Base-by-base conservation (phyloP, 2,329 filamentous ascomycete genomes). In the Penicillium sp. region DNA sequence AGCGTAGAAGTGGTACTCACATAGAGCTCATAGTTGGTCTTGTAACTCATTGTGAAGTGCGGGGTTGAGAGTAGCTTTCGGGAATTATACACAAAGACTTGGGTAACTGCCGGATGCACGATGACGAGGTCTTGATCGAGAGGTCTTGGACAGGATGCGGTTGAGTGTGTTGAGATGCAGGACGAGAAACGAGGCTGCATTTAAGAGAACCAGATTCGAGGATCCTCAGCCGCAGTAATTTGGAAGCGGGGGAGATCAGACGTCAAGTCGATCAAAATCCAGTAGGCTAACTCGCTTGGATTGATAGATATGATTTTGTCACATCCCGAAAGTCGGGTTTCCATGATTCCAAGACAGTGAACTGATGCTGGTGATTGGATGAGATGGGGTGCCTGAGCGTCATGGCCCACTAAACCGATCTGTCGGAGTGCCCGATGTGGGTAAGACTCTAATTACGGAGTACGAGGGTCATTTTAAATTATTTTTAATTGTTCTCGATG, bases 11-110 rank as follows among this genome's bases (percentile, higher is more conserved):
- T n/a, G 19, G 23, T 1, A 70, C 71, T 61, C 60, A 73, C 71
- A 48, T 73, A 71, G 46, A 70, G 65, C 55, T 74, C 69, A 53
- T 72, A 74, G 66, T 74, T 74, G 60, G 65, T 69, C 47, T 70
- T 73, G 68, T 74, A 74, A 41, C 61, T 61, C 68, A 72, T 74
- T 39, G 39, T 69, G 58, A 29, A 40, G 40, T 30, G 42, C 35
- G 38, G 38, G 47, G 26, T 47, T 46, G 38, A 39, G 19, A 6
- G 29, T n/a, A 16, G 14, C 8, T 26, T 30, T 16, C 10, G 27
- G 7, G 30, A 38, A 29, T 42, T 18, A 10, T 14, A 18, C n/a
- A 19, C n/a, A 53, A 16, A 39, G 39, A 47, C n/a, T 36, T 14
- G 23, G 29, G 10, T 16, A 39, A 19, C 19, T 4, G 36, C 7